These are phyloP conservation scores for Gremmenia infestans DNA, from an alignment of 2,329 filamentous ascomycete species.

Conservation along the genomic window DNA sequence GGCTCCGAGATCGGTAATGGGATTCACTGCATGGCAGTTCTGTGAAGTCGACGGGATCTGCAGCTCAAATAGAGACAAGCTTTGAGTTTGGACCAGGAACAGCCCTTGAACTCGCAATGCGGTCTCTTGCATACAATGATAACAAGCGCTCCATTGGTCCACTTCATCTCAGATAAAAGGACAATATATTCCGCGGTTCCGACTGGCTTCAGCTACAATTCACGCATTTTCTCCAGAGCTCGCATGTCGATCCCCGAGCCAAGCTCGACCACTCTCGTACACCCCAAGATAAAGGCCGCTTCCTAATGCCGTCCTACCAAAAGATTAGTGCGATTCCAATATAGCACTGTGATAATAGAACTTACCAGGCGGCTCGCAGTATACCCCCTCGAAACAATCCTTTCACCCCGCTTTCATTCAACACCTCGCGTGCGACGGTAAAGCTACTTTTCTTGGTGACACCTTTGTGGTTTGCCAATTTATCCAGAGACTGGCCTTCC, in stretches of 20 bases:
- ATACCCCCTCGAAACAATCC: constrained; percentile 75
- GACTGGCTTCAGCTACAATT: neutral
- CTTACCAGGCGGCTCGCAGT: constrained; percentile 64
- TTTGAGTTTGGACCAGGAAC: neutral
- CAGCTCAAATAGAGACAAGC: too few relatives aligned
- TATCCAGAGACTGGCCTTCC: constrained; percentile 24
- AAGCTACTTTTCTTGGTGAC: constrained; percentile 42
- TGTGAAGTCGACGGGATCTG: neutral
- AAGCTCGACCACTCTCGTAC: constrained; percentile 75
- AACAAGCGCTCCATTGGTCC: neutral
- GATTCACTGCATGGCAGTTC: neutral
- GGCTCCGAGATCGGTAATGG: neutral
- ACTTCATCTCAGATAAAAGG: neutral
- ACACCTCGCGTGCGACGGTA: constrained; percentile 60
- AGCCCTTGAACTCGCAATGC: neutral
- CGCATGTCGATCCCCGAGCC: constrained; percentile 37
- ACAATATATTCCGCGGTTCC: neutral
- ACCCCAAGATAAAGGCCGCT: constrained; percentile 80
- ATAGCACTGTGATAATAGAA: neutral
- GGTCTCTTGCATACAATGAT: neutral
- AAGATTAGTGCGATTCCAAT: neutral
- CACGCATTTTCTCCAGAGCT: neutral
- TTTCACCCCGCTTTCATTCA: constrained; percentile 59
- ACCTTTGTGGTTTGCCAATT: constrained; percentile 28
- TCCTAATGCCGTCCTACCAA: constrained; percentile 59